phyloP scores from a whole-genome alignment of 2,329 filamentous ascomycete species.

The Verticillium nubilum region DNA sequence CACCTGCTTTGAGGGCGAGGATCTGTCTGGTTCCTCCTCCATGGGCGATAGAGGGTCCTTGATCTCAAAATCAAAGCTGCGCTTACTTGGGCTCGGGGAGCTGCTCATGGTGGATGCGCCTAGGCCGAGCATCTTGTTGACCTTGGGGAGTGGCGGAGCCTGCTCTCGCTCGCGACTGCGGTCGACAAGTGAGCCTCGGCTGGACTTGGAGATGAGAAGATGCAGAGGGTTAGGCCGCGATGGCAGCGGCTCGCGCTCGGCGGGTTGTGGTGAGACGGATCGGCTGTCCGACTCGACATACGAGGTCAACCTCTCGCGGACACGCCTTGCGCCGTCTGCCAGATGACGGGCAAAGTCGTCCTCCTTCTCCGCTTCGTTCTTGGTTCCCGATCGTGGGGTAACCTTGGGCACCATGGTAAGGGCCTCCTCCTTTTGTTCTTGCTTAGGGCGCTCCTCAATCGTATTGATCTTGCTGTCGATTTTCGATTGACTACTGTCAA shows the following conservation, averaged over 20 bases:
- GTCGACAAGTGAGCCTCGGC: slow-evolving; percentile 58
- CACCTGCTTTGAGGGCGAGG: background rate
- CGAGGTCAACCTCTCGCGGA: slow-evolving; percentile 67
- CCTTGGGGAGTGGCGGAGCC: slow-evolving; percentile 40
- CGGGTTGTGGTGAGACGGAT: slow-evolving; percentile 32
- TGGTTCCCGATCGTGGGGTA: slow-evolving; percentile 28
- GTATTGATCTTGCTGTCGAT: background rate
- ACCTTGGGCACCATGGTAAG: background rate
- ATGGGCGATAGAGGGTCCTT: slow-evolving; percentile 20
- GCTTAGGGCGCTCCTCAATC: background rate
- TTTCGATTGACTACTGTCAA: slow-evolving; percentile 5
- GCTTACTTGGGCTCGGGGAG: slow-evolving; percentile 32
- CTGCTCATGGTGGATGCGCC: slow-evolving; percentile 35
- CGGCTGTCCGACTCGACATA: slow-evolving; percentile 59
- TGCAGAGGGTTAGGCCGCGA: slow-evolving; percentile 53
- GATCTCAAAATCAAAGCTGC: slow-evolving; percentile 24
- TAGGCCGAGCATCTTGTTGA: slow-evolving; percentile 57
- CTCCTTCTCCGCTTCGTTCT: slow-evolving; percentile 54
- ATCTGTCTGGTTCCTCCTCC: slow-evolving; percentile 16
- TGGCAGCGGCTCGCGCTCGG: slow-evolving; percentile 28
- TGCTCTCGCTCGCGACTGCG: slow-evolving; percentile 36
- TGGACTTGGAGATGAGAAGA: slow-evolving; percentile 62
- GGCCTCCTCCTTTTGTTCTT: background rate
- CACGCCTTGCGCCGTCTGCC: slow-evolving; percentile 62
- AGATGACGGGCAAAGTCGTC: slow-evolving; percentile 72